A percentile compares a stretch with the other conserved stretches of the same genome.
Evolutionary conservation across 495 filamentous ascomycete species (phyloP).

Genomic region (Beverwykella pulmonaria): DNA sequence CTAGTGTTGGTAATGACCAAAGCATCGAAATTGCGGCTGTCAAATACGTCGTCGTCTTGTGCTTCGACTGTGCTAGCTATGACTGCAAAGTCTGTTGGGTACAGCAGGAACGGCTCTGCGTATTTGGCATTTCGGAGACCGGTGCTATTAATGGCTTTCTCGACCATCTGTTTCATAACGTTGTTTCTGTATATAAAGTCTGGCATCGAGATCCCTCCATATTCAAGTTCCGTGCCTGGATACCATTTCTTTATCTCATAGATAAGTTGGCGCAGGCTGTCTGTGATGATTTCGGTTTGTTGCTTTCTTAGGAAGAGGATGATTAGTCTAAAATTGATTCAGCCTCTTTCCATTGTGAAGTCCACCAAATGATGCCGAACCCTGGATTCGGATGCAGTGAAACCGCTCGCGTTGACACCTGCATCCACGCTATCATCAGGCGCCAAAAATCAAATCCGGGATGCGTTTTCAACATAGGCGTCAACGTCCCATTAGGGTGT

Average conservation of each 20-base stretch:
- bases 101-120: background rate
- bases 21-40: background rate
- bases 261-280: background rate
- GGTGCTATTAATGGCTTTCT: background rate
- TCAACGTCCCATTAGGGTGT: background rate
- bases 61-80: background rate
- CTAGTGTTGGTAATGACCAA: background rate
- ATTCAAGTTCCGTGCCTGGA: background rate
- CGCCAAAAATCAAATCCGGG: background rate
- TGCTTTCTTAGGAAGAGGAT: background rate
- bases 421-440: background rate
- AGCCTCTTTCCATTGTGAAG: background rate
- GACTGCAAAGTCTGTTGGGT: background rate
- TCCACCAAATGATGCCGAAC: background rate
- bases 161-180: background rate
- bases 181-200: background rate
- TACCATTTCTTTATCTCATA: background rate
- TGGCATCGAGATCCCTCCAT: slow-evolving; percentile 1
- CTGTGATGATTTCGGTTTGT: background rate
- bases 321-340: background rate
- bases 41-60: background rate
- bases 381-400: background rate
- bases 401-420: background rate
- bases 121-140: background rate
- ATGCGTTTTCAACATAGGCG: background rate